phyloP scores from a whole-genome alignment of 441 rosid genomes.

The Pelargonium exstipulatum region DNA sequence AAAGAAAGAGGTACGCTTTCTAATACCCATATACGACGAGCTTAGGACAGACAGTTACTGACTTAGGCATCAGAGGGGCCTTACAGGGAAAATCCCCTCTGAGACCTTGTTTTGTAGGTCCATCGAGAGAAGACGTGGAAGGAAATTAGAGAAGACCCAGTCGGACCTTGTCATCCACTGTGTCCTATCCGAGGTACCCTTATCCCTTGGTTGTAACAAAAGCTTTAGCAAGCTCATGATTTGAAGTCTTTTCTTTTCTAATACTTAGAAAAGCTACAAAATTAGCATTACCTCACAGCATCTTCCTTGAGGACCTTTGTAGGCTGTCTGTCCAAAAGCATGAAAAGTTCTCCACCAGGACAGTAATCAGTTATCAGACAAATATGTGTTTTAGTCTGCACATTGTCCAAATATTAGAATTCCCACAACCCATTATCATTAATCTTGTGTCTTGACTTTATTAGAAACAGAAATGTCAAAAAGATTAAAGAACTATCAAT shows the following conservation, averaged over 20 bases:
- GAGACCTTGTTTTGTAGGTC: too few species aligned
- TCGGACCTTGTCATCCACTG: too few species aligned
- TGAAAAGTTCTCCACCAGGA: slow-evolving; percentile 92
- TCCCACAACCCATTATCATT: neutral
- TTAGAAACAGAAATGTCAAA: neutral
- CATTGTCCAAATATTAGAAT: slow-evolving; percentile 15
- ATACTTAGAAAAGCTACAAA: neutral
- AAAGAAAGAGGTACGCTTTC: too few species aligned
- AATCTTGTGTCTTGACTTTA: neutral
- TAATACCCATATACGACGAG: too few species aligned
- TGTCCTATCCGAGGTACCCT: too few species aligned
- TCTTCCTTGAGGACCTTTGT: slow-evolving; percentile 81
- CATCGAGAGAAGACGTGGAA: too few species aligned
- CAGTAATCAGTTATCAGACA: slow-evolving; percentile 93
- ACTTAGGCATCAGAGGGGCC: too few species aligned
- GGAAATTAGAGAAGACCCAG: too few species aligned
- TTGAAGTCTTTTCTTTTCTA: neutral
- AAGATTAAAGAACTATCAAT: neutral
- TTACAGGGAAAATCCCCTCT: too few species aligned
- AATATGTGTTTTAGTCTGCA: slow-evolving; percentile 90
- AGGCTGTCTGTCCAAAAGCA: slow-evolving; percentile 85
- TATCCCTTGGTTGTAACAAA: too few species aligned
- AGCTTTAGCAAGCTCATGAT: neutral
- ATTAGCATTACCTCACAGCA: slow-evolving; percentile 59
- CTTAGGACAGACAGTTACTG: too few species aligned